These are phyloP conservation scores for Neurospora intermedia DNA, from an alignment of 495 filamentous ascomycete species.

Conservation along the genomic window DNA sequence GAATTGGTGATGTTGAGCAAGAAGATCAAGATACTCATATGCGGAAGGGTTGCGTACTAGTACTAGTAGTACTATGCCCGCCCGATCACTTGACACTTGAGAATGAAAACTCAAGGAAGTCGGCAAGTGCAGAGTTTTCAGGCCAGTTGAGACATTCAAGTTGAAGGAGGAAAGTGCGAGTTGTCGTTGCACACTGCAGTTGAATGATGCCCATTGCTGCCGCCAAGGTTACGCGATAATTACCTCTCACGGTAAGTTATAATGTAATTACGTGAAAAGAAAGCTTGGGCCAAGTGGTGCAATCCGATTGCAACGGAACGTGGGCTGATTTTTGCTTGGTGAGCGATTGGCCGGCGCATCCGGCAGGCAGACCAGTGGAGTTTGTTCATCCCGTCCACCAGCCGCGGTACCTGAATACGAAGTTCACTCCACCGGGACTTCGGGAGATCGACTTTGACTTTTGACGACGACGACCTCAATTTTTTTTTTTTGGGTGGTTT, in stretches of 20 bases:
- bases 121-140: not conserved
- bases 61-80: too few species aligned
- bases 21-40: not conserved
- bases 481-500: not conserved
- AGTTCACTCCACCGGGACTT: not conserved
- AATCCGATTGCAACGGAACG: not conserved
- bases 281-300: not conserved
- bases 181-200: not conserved
- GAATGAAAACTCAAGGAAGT: not conserved
- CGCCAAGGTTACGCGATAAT: too few species aligned
- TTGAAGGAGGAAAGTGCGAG: not conserved
- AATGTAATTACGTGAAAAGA: not conserved
- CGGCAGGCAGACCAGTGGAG: not conserved
- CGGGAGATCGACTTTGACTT: too few species aligned
- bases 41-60: too few species aligned
- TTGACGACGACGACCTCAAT: too few species aligned
- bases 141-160: not conserved
- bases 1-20: not conserved
- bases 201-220: not conserved
- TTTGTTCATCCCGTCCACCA: not conserved
- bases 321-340: conserved; percentile 3
- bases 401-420: not conserved
- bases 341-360: not conserved
- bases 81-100: not conserved
- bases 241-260: too few species aligned